Evolutionary conservation across 179 eudicot genomes (phyloP).

Genomic region (Silene noctiflora): DNA sequence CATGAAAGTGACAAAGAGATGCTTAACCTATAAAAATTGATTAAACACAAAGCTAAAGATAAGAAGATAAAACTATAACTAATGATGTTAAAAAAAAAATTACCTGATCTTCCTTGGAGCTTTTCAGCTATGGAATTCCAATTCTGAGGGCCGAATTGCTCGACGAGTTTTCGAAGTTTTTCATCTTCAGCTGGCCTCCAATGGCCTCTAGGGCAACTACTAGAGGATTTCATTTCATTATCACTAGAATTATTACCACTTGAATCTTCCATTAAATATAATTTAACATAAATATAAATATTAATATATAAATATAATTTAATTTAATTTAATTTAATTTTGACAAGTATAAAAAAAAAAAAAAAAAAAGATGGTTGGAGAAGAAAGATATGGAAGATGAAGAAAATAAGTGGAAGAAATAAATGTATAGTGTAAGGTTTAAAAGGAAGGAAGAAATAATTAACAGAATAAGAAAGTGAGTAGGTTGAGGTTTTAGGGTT

Average conservation of each 20-base stretch:
- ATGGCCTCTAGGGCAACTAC: slow-evolving; percentile 64
- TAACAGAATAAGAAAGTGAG: slow-evolving; percentile 40
- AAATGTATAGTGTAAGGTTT: slow-evolving; percentile 25
- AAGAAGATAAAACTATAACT: background rate
- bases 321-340: background rate
- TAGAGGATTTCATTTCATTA: slow-evolving; percentile 38
- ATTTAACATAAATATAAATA: background rate
- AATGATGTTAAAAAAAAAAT: background rate
- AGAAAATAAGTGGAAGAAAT: slow-evolving; percentile 8
- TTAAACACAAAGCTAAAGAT: background rate
- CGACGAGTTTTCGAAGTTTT: slow-evolving; percentile 67
- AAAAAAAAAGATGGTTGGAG: slow-evolving; percentile 14
- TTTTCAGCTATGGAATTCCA: slow-evolving; percentile 89
- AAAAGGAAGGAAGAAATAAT: slow-evolving; percentile 24
- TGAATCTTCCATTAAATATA: slow-evolving; percentile 33
- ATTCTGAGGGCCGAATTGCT: slow-evolving; percentile 75
- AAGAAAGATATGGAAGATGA: background rate
- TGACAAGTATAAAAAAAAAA: slow-evolving; percentile 15
- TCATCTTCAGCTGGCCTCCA: slow-evolving; percentile 95
- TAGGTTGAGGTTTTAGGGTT: slow-evolving; percentile 60
- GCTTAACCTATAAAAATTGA: background rate
- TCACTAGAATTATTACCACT: slow-evolving; percentile 42
- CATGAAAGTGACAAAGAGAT: slow-evolving; percentile 14
- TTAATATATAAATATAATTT: background rate
- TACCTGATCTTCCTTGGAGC: slow-evolving; percentile 88